Base-by-base conservation (phyloP, 177 flowering plant species). In the Vitis hybrid region DNA sequence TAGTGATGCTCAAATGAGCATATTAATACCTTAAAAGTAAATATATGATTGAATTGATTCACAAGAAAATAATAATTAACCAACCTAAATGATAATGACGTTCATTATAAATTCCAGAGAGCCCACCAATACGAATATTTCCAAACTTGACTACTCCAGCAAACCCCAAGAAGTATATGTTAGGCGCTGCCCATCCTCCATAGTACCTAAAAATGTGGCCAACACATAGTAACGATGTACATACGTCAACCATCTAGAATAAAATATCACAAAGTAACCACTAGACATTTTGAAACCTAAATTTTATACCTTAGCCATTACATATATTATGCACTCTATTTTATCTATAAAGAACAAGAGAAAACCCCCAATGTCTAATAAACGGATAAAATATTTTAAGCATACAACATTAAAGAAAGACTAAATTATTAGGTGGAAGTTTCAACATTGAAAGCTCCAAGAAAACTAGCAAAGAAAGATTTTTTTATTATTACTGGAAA, bases 141-240 rank as follows among this genome's bases (percentile, higher is more conserved):
- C 98, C 99, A 84, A 93, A 95, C 82, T 84, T 95, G 70, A 95
- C 80, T 51, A 95, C 92, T 70, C 99, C 98, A 75, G 96, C 90
- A 85, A 83, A 90, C 24, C 99, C 99, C 85, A 95, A 70, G 82
- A 93, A 95, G 80, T 87, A 95, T 69, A 93, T 93, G 67, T 95
- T 86, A 65, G 97, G 97, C 20, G 98, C 98, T 28, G 85, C 91
- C 98, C 97, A 95, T 71, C 98, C 99, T 67, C 99, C 99, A 81
- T 95, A 92, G 70, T 91, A 95, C 83, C 98, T 95, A 75, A 49
- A 60, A 63, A 19, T 73, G 28, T 3, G 54, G 13, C 50, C 50
- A 72, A 20, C 44, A n/a, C 44, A 31, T 11, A 33, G 24, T 4
- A 57, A 11, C 11, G 1, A 52, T 62, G 24, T 24, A n/a, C 1